Evolutionary conservation across 331 rosid species (phyloP), one percentile per base, ranked within the genome.

Genomic region (Quercus phellos): DNA sequence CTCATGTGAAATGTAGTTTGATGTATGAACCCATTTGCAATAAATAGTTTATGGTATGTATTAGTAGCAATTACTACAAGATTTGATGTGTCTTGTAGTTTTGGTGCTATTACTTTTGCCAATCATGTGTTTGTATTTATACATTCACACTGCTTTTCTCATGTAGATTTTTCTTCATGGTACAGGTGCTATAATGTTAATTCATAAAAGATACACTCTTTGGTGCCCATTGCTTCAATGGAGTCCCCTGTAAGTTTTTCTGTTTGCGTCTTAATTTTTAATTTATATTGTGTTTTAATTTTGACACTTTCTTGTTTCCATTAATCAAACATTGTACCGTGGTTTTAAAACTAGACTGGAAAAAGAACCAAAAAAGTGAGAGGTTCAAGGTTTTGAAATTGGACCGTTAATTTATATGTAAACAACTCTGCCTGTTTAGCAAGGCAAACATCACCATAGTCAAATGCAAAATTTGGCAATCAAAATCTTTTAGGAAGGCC

Each of bases 231-330:
- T 30, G 72, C 86, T 78, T 78, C 86, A 51, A 90, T 92, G 94
- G 97, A 85, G 6, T 27, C 86, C 64, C 59, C 76, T 75, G 97
- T 92, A 80, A 90, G 93, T 76, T 82, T 86, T 4, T 72, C 27
- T 24, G 50, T 18, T 58, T 26, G 10, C 26, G 34, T 55, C 74
- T 22, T 64, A 16, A 55, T n/a, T 56, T 24, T 9, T 38, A 51
- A 22, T 10, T 58, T 56, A 74, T 54, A 12, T 29, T 13, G 1
- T 11, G 4, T 43, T 10, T 24, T 42, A 24, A 32, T 56, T 21
- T 1, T 19, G 46, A 24, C 17, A n/a, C 32, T 60, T 51, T 35
- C 6, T 17, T 10, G 19, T 74, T 63, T 46, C 22, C 53, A 42
- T 43, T 2, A 51, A 2, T 22, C 16, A 46, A 46, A 46, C 17